Base-by-base conservation (phyloP, 331 rosid species). In the Spiraea crenata region DNA sequence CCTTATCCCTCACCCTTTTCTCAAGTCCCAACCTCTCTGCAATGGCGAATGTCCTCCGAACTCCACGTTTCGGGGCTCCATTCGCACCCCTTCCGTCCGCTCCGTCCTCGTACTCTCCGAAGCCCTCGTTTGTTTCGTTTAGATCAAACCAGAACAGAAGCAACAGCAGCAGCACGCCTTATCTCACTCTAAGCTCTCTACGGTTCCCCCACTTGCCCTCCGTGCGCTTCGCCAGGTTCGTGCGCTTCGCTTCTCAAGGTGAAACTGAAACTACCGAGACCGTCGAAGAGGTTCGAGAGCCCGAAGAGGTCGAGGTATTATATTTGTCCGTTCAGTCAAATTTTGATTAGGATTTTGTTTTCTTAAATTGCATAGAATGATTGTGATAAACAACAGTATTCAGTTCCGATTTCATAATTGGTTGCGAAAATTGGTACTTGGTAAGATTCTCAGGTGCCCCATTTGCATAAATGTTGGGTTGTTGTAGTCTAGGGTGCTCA, bases 271-370 rank as follows among this genome's bases (percentile, higher is more conserved):
- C 78, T 17, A 62, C 80, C 17, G 80, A 73, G 58, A 46, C 79
- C 11, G 84, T 64, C 17, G 54, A 76, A 25, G 80, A 79, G 60
- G 72, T 79, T 79, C 83, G 9, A 16, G 77, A 73, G 50, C 50
- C 84, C 61, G 73, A 73, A 68, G 67, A 60, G 61, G 49, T 64
- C 31, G 71, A 80, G 87, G 87, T 80, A 77, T 69, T 20, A 1
- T 63, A 42, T 3, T 59, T 19, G 5, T 35, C 5, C 13, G 13
- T 20, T 17, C 2, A 45, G 15, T 7, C 16, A 19, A 25, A 1
- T 15, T 16, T 52, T 48, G 4, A 20, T 25, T 25, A 9, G 3
- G 6, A 3, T 7, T 55, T 14, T 20, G 51, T 16, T 15, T 3
- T 34, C 6, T 6, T 35, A 17, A n/a, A 15, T 57, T 51, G 15